Conservation (phyloP, 1,284 basidiomycete species). For the Naganishia albida region DNA sequence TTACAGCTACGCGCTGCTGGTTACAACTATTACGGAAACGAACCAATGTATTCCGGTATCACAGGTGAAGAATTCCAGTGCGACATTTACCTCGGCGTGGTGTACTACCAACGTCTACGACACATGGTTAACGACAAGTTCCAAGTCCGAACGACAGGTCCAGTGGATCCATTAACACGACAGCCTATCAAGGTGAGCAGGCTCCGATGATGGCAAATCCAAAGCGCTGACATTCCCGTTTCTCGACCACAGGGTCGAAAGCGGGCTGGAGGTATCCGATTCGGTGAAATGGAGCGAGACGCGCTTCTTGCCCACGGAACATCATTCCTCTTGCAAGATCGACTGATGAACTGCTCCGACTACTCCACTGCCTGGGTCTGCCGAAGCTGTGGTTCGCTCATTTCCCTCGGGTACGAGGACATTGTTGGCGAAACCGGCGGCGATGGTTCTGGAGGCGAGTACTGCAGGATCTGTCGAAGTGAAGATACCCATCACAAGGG, state of each 20-base stretch:
- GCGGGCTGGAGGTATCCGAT: slow-evolving; percentile 97
- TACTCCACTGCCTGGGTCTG: slow-evolving; percentile 99
- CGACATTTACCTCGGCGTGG: slow-evolving; percentile 97
- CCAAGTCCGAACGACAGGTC: slow-evolving; percentile 97
- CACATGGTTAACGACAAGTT: slow-evolving; percentile 99
- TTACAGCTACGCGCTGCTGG: slow-evolving; percentile 83
- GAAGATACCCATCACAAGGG: slow-evolving; percentile 62
- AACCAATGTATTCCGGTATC: slow-evolving; percentile 99
- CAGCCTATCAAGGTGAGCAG: slow-evolving; percentile 89
- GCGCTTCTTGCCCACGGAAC: slow-evolving; percentile 98
- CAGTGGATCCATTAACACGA: slow-evolving; percentile 90
- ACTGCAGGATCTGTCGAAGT: slow-evolving; percentile 84
- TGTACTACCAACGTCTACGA: slow-evolving; percentile 96
- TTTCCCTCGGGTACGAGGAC: slow-evolving; percentile 89
- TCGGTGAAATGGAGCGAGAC: slow-evolving; percentile 99
- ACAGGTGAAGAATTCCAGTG: slow-evolving; percentile 97
- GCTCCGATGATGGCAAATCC: background rate
- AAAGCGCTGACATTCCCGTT: slow-evolving; percentile 18
- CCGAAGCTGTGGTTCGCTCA: slow-evolving; percentile 89
- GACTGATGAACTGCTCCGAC: slow-evolving; percentile 99
- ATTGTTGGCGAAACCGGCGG: slow-evolving; percentile 61
- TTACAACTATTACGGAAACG: slow-evolving; percentile 99
- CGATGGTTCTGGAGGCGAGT: slow-evolving; percentile 67
- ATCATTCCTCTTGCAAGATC: slow-evolving; percentile 94
- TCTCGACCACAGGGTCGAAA: slow-evolving; percentile 75